phyloP scores from a whole-genome alignment of 805 yeast genomes.

The Pichia thaimueangensis region DNA sequence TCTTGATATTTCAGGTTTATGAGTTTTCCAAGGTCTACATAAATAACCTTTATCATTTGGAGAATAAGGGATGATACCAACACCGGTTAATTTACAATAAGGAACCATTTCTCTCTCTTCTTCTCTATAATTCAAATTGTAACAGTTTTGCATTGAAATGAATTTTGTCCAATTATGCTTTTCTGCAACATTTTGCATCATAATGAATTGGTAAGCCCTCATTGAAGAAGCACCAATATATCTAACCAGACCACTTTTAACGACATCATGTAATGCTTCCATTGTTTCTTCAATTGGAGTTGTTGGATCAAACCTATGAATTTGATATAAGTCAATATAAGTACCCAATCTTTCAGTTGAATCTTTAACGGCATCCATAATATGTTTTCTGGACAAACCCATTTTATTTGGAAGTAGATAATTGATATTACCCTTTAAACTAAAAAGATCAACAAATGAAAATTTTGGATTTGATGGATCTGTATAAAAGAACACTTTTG shows the following conservation, averaged over 20 bases:
- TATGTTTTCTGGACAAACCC: conserved; percentile 42
- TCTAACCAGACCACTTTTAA: conserved; percentile 38
- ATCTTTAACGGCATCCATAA: conserved; percentile 36
- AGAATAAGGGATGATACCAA: conserved; percentile 57
- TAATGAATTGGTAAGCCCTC: conserved; percentile 48
- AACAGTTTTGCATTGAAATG: conserved; percentile 50
- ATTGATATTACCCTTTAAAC: neutral
- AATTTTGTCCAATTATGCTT: conserved; percentile 50
- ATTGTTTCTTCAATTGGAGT: conserved; percentile 48
- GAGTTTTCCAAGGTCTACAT: conserved; percentile 3
- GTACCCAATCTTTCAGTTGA: conserved; percentile 44
- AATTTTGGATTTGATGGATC: conserved; percentile 9
- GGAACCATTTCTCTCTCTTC: conserved; percentile 58
- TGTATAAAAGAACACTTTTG: conserved; percentile 18
- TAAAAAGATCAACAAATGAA: neutral
- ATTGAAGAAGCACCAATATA: conserved; percentile 60
- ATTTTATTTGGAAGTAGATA: conserved; percentile 26
- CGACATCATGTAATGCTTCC: conserved; percentile 48
- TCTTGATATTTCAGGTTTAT: conserved; percentile 31
- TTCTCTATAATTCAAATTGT: conserved; percentile 51
- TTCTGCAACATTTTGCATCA: conserved; percentile 50
- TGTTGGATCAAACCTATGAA: conserved; percentile 45
- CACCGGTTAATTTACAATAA: conserved; percentile 43
- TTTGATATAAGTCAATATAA: conserved; percentile 47
- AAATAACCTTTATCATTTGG: conserved; percentile 47